Base-by-base conservation (phyloP, 1,139 yeast genomes). In the Sugiyamaella pinicola region DNA sequence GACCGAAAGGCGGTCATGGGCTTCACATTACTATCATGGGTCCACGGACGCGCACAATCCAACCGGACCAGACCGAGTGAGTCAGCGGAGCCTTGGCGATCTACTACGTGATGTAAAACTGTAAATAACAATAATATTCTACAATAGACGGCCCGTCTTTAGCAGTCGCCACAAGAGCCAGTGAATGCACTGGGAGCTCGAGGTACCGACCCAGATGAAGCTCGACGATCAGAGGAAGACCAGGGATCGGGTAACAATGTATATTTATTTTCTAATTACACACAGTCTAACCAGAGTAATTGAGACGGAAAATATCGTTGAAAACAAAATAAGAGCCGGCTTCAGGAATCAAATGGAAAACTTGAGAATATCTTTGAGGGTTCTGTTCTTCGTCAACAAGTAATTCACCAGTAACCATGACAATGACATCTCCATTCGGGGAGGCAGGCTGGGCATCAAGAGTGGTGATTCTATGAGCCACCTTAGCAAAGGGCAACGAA, bases 391-490 rank as follows among this genome's bases (percentile, higher is more conserved):
- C 98, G 70, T 93, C 99, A 64, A 86, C 81, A 63, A 90, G 74
- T 63, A 93, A 81, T 72, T 89, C 96, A 60, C 99, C 99, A 52
- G 99, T 93, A 64, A 93, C 98, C 96, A 93, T 86, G 55, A 91
- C 98, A 66, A 93, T 79, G 56, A 93, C 96, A 69, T 91, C 98
- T 58, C 97, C 97, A 64, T 77, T 81, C 56, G 96, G 88, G 57
- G 96, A 86, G 39, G 95, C 96, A 47, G 99, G 99, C 76, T 93
- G 99, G 48, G 98, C 99, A 69, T 93, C 99, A 67, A 93, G 80
- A 47, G 99, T 91, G 54, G 95, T 84, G 68, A 93, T 85, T 75
- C 95, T 81, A 78, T 93, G 99, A 49, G 82, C 85, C 57, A 95
- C 97, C 75, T 89, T 89, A 70, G 81, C 85, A 79, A 93, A 93